Base-by-base conservation (phyloP, 192 early-diverging fungal species). In the Backusella tarrabulga region DNA sequence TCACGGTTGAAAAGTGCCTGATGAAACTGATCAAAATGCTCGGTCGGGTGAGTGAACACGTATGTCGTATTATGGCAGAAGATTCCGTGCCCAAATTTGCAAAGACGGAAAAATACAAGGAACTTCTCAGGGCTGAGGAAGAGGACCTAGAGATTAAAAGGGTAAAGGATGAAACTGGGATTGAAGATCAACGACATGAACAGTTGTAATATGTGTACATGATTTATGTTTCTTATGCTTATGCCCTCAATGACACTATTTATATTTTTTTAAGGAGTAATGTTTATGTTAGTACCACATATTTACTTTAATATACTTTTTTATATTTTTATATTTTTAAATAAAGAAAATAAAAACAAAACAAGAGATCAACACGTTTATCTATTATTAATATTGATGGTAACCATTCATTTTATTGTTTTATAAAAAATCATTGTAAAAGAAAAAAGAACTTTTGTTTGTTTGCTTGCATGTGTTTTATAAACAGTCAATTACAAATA, bases 41-140 rank as follows among this genome's bases (percentile, higher is more conserved):
- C n/a, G 79, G 76, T 67, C 71, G 76, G 41, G 79, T 80, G 9
- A 76, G 73, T 60, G 79, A 80, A 23, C 79, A 80, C 35, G 36
- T 80, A 5, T 80, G 76, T 44, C 74, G 79, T 38, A 35, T 80
- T 26, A 80, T 80, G 79, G 79, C 79, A 34, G 75, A 80, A 60
- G 79, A 80, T 69, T 80, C 79, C 6, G 75, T 80, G 2, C 79
- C 79, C 2, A 70, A 71, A 52, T 80, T 80, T 46, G 44, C 76
- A 6, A 68, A 69, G 9, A 72, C 75, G 32, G 63, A 72, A 38
- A 80, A 73, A 34, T 76, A 80, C 23, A 44, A 76, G 41, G 38
- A 73, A 12, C 34, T 75, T 3, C 15, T 76, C 8, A 23, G 8
- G 56, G 56, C 56, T 63, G 56, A 63, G 26, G 56, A 63, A 9